Conservation (phyloP, 306 rosid species). For the Castanea crenata region DNA sequence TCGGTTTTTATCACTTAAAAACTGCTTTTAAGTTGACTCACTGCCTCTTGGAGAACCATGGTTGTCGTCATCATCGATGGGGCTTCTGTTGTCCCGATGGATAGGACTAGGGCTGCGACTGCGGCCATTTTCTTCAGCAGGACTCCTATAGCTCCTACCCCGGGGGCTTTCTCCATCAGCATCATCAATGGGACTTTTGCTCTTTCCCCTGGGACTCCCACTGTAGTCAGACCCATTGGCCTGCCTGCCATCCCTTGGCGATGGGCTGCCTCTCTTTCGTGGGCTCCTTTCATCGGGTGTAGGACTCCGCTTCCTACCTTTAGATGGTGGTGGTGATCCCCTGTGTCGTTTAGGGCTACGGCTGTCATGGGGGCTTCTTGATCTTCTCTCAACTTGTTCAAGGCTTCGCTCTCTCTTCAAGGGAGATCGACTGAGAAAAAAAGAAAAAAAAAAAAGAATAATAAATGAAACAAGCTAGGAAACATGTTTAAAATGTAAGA, state of each 20-base stretch:
- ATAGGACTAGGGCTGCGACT: conserved; percentile 47
- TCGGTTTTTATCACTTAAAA: not conserved
- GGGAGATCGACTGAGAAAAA: conserved; percentile 39
- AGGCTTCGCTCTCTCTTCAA: conserved; percentile 44
- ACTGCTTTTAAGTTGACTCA: conserved; percentile 17
- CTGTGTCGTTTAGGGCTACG: conserved; percentile 44
- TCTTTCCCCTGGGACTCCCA: conserved; percentile 41
- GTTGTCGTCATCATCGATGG: conserved; percentile 42
- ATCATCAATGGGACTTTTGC: conserved; percentile 41
- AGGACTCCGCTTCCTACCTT: conserved; percentile 37
- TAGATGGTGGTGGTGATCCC: conserved; percentile 41
- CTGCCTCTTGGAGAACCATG: conserved; percentile 50
- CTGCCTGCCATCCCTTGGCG: conserved; percentile 30
- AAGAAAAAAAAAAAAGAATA: not conserved
- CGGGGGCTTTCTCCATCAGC: conserved; percentile 29
- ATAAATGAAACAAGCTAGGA: not conserved
- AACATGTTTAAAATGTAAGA: too few species aligned
- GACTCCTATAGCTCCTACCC: conserved; percentile 25
- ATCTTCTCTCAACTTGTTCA: conserved; percentile 40
- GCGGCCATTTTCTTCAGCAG: conserved; percentile 39
- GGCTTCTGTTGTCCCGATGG: conserved; percentile 46
- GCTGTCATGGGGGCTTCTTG: conserved; percentile 46
- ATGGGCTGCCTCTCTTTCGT: conserved; percentile 30
- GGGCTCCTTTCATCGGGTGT: conserved; percentile 48
- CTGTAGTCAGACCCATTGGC: conserved; percentile 24